phyloP scores from a whole-genome alignment of 371 early-diverging fungal genomes.

The Smittium culicis region DNA sequence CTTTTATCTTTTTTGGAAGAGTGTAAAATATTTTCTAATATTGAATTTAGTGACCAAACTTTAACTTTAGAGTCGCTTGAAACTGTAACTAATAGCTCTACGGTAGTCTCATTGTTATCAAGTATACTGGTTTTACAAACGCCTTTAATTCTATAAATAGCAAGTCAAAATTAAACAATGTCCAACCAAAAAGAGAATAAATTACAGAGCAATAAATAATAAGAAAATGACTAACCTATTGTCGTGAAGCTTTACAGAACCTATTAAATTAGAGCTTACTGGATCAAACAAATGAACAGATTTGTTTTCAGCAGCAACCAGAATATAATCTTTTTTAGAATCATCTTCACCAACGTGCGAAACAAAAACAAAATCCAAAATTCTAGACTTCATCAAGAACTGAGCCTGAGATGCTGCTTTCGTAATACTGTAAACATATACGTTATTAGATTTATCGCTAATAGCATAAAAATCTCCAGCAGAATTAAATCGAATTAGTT shows the following conservation, averaged over 20 bases:
- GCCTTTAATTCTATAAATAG: no score
- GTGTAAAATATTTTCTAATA: constrained; percentile 21
- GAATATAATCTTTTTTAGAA: constrained; percentile 37
- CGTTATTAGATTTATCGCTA: constrained; percentile 44
- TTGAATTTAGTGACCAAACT: constrained; percentile 47
- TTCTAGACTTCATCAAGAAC: constrained; percentile 35
- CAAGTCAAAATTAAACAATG: no score
- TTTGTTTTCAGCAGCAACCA: constrained; percentile 61
- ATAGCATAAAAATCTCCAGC: constrained; percentile 62
- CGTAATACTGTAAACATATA: constrained; percentile 45
- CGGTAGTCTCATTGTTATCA: constrained; percentile 32
- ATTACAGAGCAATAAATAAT: background rate
- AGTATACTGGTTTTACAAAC: constrained; percentile 28
- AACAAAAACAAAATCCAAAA: constrained; percentile 36
- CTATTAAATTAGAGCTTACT: constrained; percentile 37
- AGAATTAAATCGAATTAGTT: constrained; percentile 43
- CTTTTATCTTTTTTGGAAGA: background rate
- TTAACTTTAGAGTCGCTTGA: constrained; percentile 62
- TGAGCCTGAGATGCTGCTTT: constrained; percentile 19
- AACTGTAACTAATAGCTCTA: constrained; percentile 38
- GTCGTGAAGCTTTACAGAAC: constrained; percentile 44
- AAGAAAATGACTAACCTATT: constrained; percentile 15
- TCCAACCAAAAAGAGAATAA: background rate
- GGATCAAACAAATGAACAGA: constrained; percentile 47
- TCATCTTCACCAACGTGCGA: constrained; percentile 6